Evolutionary conservation across 257 asterid genomes (phyloP).

Genomic region (Marsdenia floribunda): DNA sequence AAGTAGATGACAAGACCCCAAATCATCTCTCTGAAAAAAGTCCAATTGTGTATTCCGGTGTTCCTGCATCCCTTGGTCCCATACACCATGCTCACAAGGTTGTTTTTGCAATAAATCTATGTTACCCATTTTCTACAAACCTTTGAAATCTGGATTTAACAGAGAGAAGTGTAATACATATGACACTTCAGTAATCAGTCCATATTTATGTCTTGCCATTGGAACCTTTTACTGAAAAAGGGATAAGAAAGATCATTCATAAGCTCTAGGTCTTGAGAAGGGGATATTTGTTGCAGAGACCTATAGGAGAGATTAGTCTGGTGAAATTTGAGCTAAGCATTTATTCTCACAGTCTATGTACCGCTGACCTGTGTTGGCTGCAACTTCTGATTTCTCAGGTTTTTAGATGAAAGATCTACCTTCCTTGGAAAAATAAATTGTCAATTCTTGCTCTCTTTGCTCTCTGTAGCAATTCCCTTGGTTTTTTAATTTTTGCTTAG

Average conservation of each 20-base stretch:
- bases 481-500: not conserved
- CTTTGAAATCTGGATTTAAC: not conserved
- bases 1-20: slow-evolving; percentile 28
- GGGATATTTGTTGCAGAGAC: not conserved
- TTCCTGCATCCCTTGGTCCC: slow-evolving; percentile 16
- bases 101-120: not conserved
- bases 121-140: not conserved
- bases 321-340: not conserved
- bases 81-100: slow-evolving; percentile 40
- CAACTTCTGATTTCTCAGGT: not conserved
- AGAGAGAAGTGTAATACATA: not conserved
- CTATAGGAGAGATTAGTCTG: not conserved
- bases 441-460: not conserved
- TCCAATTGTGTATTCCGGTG: slow-evolving; percentile 22
- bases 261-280: not conserved
- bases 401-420: not conserved
- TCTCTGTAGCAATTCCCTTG: not conserved
- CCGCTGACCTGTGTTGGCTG: not conserved
- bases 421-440: not conserved
- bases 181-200: not conserved
- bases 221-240: not conserved
- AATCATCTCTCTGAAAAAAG: slow-evolving; percentile 35
- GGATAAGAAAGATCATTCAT: not conserved
- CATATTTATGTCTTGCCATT: not conserved
- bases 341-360: not conserved